Base-by-base conservation (phyloP, 768 basidiomycete species). In the Kwoniella bestiolae region DNA sequence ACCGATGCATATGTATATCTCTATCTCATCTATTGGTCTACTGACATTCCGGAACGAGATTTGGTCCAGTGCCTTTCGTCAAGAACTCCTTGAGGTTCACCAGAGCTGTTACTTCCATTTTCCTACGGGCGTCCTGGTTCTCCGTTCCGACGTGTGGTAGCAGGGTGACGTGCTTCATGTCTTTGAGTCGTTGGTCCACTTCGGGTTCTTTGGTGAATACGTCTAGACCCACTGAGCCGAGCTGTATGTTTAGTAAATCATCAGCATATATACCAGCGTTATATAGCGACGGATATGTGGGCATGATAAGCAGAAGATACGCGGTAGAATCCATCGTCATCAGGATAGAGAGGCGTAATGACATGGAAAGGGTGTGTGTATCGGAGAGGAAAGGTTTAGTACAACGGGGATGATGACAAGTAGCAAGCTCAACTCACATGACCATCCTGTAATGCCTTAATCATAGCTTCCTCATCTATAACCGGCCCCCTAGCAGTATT, bases 401-500 rank as follows among this genome's bases (percentile, higher is more conserved):
- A 21, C 29, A 1, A 25, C 29, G 21, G 38, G 51, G 18, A 56
- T 34, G 8, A 23, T 3, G 47, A 45, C 23, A 93, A 34, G n/a
- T n/a, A n/a, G 32, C 41, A 26, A 62, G 23, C 92, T 16, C 92
- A 45, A 29, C 92, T 16, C 92, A 45, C 28, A 41, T 49, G 34
- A 41, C 38, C 38, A 18, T 41, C 38, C 38, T 41, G 38, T 9
- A 41, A 41, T 14, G 38, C 38, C 38, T 41, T 41, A 18, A 41
- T 41, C 38, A 12, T 60, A 5, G 31, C 28, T 23, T 50, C 31
- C 29, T 94, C 92, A 69, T 94, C 90, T 35, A 95, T 85, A 34
- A 94, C 87, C 76, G 90, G 92, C n/a, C 93, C 93, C 18, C 92
- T 83, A 25, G 91, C 91, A 2, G 91, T 92, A 79, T 92, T 92